Evolutionary conservation across 495 filamentous ascomycete species (phyloP), one percentile per base, ranked within the genome.

Genomic region (Penicillium psychrofluorescens): DNA sequence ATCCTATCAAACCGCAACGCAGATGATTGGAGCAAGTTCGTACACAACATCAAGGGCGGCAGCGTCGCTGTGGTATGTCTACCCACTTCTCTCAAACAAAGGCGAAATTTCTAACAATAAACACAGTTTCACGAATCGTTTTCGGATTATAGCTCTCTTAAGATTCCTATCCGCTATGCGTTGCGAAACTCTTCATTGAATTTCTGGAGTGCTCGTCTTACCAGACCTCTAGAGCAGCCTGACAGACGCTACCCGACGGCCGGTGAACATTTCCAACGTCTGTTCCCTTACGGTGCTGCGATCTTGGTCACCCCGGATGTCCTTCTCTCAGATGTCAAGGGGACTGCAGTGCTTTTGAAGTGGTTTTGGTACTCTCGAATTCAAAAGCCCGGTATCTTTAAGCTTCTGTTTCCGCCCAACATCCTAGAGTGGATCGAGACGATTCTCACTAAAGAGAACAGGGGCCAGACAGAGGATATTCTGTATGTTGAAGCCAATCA

Each of bases 301-400:
- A 73, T 83, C 15, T 57, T 88, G 0, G 51, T 89, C 6, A 83
- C 83, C 0, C 22, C 22, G 22, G 80, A 84, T 31, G 83, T 81
- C 43, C 73, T 84, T 48, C 79, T 43, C 64, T 64, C 0, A 11
- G 72, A 81, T 15, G 73, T 77, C 1, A 53, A 65, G 3, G 70
- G 61, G 34, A 64, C 78, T 4, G 54, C 66, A 9, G 57, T 72
- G 5, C 65, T 85, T n/a, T 47, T 87, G 5, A 55, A 61, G 1
- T 86, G 80, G 80, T 84, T 84, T 40, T 36, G 36, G n/a, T 48
- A 55, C 3, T 50, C 41, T 15, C 16, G 30, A 4, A 51, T 38
- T 15, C 49, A 40, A 4, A 63, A 58, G 30, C 48, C 46, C 1
- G 61, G 62, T 2, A 57, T 38, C 7, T 67, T 55, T 56, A 73